A percentile compares a stretch with the other conserved stretches of the same genome.
Conservation (phyloP, 2,329 filamentous ascomycete species). For the Cucurbitaria berberidis region DNA sequence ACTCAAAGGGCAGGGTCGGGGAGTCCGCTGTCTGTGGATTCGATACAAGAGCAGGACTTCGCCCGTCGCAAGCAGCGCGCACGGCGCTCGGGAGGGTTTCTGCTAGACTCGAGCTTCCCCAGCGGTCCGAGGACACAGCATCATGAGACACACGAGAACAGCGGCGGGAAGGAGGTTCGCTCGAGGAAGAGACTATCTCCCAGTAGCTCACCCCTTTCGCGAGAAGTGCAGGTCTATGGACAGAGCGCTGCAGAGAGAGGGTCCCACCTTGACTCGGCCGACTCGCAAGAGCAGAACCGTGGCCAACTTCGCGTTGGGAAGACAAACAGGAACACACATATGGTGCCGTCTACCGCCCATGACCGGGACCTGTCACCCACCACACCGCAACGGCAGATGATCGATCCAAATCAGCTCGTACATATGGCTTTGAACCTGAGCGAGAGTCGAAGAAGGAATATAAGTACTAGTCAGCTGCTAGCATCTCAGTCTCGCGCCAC, state of each 20-base stretch:
- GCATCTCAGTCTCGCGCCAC: slow-evolving; percentile 54
- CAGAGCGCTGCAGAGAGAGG: slow-evolving; percentile 5
- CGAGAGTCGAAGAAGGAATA: slow-evolving; percentile 73
- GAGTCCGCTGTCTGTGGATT: slow-evolving; percentile 27
- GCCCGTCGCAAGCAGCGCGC: slow-evolving; percentile 36
- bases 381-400: slow-evolving; percentile 59
- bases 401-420: slow-evolving; percentile 88
- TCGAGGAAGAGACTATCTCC: slow-evolving; percentile 15
- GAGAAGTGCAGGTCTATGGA: slow-evolving; percentile 20
- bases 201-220: slow-evolving; percentile 27
- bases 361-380: slow-evolving; percentile 12
- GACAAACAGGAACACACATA: slow-evolving; percentile 19
- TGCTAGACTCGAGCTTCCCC: slow-evolving; percentile 53
- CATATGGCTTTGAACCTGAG: slow-evolving; percentile 89
- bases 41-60: slow-evolving; percentile 41
- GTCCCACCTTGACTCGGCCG: slow-evolving; percentile 9
- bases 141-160: slow-evolving; percentile 28
- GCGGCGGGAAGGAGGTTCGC: slow-evolving; percentile 46
- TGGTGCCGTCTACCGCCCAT: slow-evolving; percentile 7
- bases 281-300: slow-evolving; percentile 7
- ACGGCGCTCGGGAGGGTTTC: slow-evolving; percentile 50
- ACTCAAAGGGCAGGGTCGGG: slow-evolving; percentile 12
- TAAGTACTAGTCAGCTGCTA: slow-evolving; percentile 63
- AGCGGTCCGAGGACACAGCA: slow-evolving; percentile 40
- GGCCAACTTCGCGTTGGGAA: slow-evolving; percentile 27